Percentiles rank a stretch among this genome's conserved stretches.
Evolutionary conservation across 805 yeast genomes (phyloP).

Genomic region (Myxozyma geophila): DNA sequence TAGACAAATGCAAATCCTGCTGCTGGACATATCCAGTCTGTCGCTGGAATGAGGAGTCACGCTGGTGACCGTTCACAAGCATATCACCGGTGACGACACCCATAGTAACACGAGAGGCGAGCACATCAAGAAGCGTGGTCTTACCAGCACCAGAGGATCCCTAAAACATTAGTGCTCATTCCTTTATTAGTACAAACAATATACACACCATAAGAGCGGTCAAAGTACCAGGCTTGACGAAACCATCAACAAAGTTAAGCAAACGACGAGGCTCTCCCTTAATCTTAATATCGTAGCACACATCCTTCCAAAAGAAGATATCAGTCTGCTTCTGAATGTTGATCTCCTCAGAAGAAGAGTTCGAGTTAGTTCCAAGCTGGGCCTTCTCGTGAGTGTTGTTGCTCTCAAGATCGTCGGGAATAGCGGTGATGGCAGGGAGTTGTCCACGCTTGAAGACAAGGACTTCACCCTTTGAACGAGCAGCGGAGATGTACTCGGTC

Average conservation of each 20-base stretch:
- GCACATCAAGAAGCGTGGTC: constrained; percentile 68
- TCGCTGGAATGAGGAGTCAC: constrained; percentile 72
- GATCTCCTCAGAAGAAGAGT: constrained; percentile 15
- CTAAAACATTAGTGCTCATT: background rate
- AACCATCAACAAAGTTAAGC: constrained; percentile 71
- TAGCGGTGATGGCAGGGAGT: constrained; percentile 21
- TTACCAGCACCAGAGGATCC: constrained; percentile 91
- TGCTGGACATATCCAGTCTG: constrained; percentile 83
- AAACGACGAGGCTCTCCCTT: constrained; percentile 64
- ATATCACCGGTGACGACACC: constrained; percentile 76
- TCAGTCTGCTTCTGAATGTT: constrained; percentile 43
- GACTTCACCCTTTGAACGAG: constrained; percentile 34
- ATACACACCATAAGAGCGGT: constrained; percentile 66
- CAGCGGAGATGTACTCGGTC: constrained; percentile 56
- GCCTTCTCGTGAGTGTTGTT: constrained; percentile 20
- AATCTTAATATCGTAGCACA: constrained; percentile 70
- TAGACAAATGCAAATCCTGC: constrained; percentile 73
- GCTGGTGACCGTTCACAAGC: constrained; percentile 69
- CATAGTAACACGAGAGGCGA: constrained; percentile 70
- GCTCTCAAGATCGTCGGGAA: constrained; percentile 29
- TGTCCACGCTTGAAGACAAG: constrained; percentile 29
- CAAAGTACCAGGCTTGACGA: constrained; percentile 82
- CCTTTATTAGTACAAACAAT: background rate
- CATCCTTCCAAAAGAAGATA: constrained; percentile 78
- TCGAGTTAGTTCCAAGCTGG: constrained; percentile 14